Evolutionary conservation across 257 asterid genomes (phyloP).

Genomic region (Solanum chilense): DNA sequence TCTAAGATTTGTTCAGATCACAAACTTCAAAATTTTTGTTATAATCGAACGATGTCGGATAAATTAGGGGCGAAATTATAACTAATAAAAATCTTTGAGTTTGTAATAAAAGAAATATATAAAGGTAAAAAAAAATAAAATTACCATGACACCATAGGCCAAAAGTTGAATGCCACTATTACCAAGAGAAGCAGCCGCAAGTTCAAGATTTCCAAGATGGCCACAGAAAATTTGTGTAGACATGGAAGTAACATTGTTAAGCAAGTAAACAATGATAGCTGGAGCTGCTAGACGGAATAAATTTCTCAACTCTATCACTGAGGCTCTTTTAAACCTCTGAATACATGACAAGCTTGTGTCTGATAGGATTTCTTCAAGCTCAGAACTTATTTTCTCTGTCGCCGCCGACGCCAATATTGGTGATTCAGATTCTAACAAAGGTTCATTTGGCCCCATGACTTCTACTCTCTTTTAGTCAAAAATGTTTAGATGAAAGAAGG

Average conservation of each 20-base stretch:
- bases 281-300: constrained; percentile 11
- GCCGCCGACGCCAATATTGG: background rate
- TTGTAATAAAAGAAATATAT: background rate
- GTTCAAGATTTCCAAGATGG: constrained; percentile 14
- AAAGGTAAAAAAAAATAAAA: background rate
- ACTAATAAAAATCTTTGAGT: background rate
- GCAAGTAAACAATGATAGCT: constrained; percentile 5
- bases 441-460: background rate
- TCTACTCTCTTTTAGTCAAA: no score
- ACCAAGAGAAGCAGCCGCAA: constrained; percentile 22
- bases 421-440: background rate
- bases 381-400: background rate
- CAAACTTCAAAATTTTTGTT: background rate
- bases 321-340: background rate
- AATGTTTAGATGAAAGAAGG: background rate
- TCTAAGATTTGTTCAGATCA: background rate
- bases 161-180: constrained; percentile 10
- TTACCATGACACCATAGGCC: constrained; percentile 19
- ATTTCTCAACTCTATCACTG: constrained; percentile 7
- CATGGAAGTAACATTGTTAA: constrained; percentile 10
- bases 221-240: constrained; percentile 13
- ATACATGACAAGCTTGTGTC: background rate
- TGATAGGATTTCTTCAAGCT: constrained; percentile 1
- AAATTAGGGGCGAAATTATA: background rate
- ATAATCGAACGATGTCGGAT: background rate